A percentile compares a stretch with the other conserved stretches of the same genome.
Evolutionary conservation across 2,329 filamentous ascomycete genomes (phyloP).

Genomic region (Dothiorella sarmentorum): DNA sequence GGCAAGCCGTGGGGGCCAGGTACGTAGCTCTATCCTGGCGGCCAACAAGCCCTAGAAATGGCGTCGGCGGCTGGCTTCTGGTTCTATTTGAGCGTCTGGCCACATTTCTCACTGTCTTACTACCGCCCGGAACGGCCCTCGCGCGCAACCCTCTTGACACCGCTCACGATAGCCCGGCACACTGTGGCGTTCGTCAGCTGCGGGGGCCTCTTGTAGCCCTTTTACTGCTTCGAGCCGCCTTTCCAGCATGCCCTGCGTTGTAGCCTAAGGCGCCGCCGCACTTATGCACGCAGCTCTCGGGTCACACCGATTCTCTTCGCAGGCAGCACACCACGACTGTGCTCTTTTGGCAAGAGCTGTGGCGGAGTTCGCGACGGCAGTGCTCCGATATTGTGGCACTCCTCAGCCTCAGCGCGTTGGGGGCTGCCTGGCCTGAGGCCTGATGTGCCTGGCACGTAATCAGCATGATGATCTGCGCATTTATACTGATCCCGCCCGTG

Average conservation of each 20-base stretch:
- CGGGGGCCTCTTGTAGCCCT: neutral
- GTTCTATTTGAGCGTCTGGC: neutral
- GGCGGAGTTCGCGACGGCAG: slow-evolving; percentile 12
- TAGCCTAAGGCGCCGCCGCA: neutral
- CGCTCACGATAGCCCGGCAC: neutral
- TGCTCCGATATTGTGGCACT: slow-evolving; percentile 5
- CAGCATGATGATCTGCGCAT: neutral
- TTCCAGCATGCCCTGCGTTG: neutral
- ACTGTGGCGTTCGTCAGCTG: slow-evolving; percentile 6
- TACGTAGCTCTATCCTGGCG: neutral
- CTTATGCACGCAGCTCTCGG: neutral
- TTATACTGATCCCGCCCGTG: slow-evolving; percentile 5
- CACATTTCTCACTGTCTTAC: neutral
- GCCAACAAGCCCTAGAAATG: neutral
- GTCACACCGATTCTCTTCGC: slow-evolving; percentile 2
- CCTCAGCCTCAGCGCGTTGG: slow-evolving; percentile 5
- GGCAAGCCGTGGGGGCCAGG: neutral
- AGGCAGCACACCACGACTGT: neutral
- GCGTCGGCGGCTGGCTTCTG: neutral
- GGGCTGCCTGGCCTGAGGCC: slow-evolving; percentile 3
- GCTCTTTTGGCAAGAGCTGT: neutral
- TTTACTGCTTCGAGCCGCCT: neutral
- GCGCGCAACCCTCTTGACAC: neutral
- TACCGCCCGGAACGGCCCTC: neutral
- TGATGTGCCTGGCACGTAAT: slow-evolving; percentile 1